Base-by-base conservation (phyloP, 805 yeast genomes). In the Metschnikowia koreensis region DNA sequence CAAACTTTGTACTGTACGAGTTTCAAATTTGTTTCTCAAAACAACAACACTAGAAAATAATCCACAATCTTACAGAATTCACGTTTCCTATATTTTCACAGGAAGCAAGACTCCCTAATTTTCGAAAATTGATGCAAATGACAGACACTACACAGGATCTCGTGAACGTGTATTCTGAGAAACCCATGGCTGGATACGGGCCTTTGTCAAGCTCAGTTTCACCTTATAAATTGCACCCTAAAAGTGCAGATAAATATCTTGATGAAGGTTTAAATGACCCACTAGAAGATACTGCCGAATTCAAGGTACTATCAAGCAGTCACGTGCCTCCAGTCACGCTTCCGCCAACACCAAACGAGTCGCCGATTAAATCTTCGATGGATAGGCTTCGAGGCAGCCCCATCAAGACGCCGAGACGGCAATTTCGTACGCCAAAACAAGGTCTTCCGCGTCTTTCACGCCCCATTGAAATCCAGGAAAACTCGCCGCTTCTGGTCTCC, bases 311-410 rank as follows among this genome's bases (percentile, higher is more conserved):
- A 2, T 3, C 13, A 15, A 13, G n/a, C 13, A 11, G 7, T 12
- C 41, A 22, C 12, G 11, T 34, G 12, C 12, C 48, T 17, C 7
- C 15, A 10, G 42, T 45, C 27, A 22, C 47, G 13, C 39, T 48
- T 12, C 56, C 59, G 9, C 58, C 58, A 3, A 48, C 56, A 10
- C 55, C 55, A 1, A 41, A 37, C 22, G 46, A 41, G 16, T 45
- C 50, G 2, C 58, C 59, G 22, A 28, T 52, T 1, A 55, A 55
- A 46, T n/a, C 27, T 7, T 46, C 46, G n/a, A 41, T 50, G 39
- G 52, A 53, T 27, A 33, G 46, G 33, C 54, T 56, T 16, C 47
- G 56, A 38, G 58, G 58, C 6, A 56, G 59, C 33, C 59, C 57
- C n/a, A 40, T 50, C 8, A 53, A 53, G 31, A 43, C 51, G 16